Percentiles rank a stretch among this genome's conserved stretches.
phyloP scores from a whole-genome alignment of 2,329 filamentous ascomycete genomes.

The Aspergillus tamarii region DNA sequence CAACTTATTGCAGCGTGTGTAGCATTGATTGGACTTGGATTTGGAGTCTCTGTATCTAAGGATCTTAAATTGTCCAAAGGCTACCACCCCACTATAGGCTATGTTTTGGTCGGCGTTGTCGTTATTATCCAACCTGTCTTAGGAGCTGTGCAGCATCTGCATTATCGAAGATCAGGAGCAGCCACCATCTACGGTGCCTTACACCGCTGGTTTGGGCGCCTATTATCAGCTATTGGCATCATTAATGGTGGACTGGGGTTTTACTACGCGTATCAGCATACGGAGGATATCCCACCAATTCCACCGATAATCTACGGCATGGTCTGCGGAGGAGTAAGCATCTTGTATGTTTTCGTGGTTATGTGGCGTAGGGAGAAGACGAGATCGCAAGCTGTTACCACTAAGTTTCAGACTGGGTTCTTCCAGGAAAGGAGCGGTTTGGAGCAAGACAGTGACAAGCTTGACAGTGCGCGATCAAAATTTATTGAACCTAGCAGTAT shows the following conservation, averaged over 20 bases:
- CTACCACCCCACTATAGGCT: constrained; percentile 56
- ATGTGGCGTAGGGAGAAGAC: background rate
- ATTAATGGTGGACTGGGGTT: constrained; percentile 59
- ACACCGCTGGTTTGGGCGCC: constrained; percentile 57
- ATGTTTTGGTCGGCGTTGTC: constrained; percentile 51
- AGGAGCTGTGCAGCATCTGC: constrained; percentile 53
- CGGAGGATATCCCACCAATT: constrained; percentile 31
- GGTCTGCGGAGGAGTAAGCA: constrained; percentile 52
- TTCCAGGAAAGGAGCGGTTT: background rate
- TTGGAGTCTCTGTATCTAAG: constrained; percentile 53
- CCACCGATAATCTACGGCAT: constrained; percentile 53
- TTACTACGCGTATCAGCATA: constrained; percentile 46
- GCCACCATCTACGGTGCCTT: constrained; percentile 50
- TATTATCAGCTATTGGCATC: constrained; percentile 53
- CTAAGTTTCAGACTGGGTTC: background rate
- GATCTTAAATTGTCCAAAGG: constrained; percentile 40
- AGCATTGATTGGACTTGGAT: constrained; percentile 51
- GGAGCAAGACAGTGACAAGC: background rate
- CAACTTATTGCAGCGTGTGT: constrained; percentile 53
- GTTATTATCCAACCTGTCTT: constrained; percentile 59
- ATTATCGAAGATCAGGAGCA: constrained; percentile 50
- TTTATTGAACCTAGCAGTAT: background rate
- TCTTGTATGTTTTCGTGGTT: constrained; percentile 41
- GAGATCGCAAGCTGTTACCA: background rate
- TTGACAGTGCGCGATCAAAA: background rate